These are phyloP conservation scores for Pyricularia grisea DNA, from an alignment of 2,329 filamentous ascomycete species.

Conservation along the genomic window DNA sequence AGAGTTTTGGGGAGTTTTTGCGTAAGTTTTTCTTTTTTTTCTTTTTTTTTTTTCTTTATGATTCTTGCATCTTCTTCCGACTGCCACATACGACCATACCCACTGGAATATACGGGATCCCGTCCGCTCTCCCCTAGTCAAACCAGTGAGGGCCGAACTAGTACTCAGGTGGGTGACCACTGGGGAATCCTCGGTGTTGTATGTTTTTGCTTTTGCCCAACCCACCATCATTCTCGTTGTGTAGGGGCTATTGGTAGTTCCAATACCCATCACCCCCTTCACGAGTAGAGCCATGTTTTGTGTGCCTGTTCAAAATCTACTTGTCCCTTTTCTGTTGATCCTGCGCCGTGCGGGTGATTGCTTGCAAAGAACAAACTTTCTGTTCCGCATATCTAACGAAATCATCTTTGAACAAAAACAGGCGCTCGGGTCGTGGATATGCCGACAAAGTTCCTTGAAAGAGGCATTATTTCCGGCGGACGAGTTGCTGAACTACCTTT, in stretches of 20 bases:
- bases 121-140: too few species aligned
- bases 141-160: too few species aligned
- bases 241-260: too few species aligned
- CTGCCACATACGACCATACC: not conserved
- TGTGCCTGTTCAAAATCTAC: too few species aligned
- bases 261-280: too few species aligned
- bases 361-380: not conserved
- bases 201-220: too few species aligned
- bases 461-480: not conserved
- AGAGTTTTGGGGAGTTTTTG: conserved; percentile 35
- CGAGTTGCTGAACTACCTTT: not conserved
- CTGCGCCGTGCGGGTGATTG: not conserved
- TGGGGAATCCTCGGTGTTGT: too few species aligned
- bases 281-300: too few species aligned
- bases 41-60: not conserved
- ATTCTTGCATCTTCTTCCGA: not conserved
- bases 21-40: conserved; percentile 3
- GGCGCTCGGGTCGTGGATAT: conserved; percentile 1
- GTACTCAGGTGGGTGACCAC: too few species aligned
- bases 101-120: too few species aligned
- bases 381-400: not conserved
- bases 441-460: not conserved
- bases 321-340: not conserved
- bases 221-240: too few species aligned
- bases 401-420: not conserved